Conservation (phyloP, 768 basidiomycete species). For the Gymnopilus dilepis region DNA sequence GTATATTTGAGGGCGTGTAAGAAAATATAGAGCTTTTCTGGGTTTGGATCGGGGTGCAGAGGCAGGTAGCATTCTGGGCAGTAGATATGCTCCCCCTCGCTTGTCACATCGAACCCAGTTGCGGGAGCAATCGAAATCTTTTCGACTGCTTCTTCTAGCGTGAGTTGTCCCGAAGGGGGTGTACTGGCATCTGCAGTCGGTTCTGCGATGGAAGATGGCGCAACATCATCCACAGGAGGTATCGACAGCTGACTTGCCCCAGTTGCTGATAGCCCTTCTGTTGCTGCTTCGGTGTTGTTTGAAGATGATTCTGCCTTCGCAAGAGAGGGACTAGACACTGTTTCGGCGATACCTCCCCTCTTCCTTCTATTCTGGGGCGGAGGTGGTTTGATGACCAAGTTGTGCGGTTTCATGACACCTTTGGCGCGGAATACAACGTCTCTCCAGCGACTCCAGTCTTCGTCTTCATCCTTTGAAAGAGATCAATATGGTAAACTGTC, state of each 20-base stretch:
- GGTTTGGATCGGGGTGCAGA: slow-evolving; percentile 90
- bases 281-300: neutral
- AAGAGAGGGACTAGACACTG: slow-evolving; percentile 25
- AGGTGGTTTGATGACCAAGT: slow-evolving; percentile 51
- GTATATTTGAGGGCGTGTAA: slow-evolving; percentile 90
- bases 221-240: neutral
- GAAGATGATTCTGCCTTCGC: neutral
- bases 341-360: slow-evolving; percentile 59
- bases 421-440: slow-evolving; percentile 85
- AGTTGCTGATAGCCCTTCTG: neutral
- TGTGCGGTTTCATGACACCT: slow-evolving; percentile 54
- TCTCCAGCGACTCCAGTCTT: slow-evolving; percentile 89
- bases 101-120: slow-evolving; percentile 41
- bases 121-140: slow-evolving; percentile 44
- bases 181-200: slow-evolving; percentile 9
- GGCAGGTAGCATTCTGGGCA: slow-evolving; percentile 94
- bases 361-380: slow-evolving; percentile 66
- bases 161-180: slow-evolving; percentile 32
- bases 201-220: slow-evolving; percentile 9
- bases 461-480: slow-evolving; percentile 72
- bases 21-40: slow-evolving; percentile 93
- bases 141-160: slow-evolving; percentile 54
- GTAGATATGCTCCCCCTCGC: slow-evolving; percentile 57
- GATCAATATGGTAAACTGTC: slow-evolving; percentile 4
- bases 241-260: slow-evolving; percentile 3